phyloP scores from a whole-genome alignment of 2,329 filamentous ascomycete species.

The Metarhizium album region DNA sequence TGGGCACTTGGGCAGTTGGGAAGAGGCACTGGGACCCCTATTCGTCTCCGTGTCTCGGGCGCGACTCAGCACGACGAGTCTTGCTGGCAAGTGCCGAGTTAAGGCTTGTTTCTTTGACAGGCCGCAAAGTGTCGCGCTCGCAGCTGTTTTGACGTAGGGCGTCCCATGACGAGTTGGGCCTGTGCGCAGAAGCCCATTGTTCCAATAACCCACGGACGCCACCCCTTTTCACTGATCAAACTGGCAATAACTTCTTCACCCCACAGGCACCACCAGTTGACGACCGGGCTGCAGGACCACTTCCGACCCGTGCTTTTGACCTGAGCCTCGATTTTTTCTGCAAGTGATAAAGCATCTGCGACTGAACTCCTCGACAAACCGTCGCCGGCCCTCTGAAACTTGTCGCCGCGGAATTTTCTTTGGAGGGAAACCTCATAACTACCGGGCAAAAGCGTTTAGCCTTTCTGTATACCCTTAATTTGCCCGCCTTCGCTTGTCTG shows the following conservation, averaged over 20 bases:
- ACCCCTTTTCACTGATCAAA: neutral
- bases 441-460: neutral
- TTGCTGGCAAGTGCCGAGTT: neutral
- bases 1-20: neutral
- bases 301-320: neutral
- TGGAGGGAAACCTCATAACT: neutral
- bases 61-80: neutral
- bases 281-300: neutral
- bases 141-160: neutral
- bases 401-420: neutral
- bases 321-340: neutral
- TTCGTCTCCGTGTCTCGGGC: slow-evolving; percentile 7
- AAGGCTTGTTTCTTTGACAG: neutral
- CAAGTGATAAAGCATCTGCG: neutral
- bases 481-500: neutral
- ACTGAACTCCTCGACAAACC: neutral
- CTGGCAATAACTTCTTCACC: neutral
- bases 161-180: neutral
- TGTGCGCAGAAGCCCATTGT: slow-evolving; percentile 1
- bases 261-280: neutral
- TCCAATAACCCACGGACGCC: neutral
- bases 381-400: neutral
- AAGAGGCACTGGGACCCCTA: slow-evolving; percentile 2
- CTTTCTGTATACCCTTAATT: neutral
- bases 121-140: neutral